Percentiles rank a stretch among this genome's conserved stretches.
Conservation (phyloP, 805 yeast species). For the Candida railenensis region DNA sequence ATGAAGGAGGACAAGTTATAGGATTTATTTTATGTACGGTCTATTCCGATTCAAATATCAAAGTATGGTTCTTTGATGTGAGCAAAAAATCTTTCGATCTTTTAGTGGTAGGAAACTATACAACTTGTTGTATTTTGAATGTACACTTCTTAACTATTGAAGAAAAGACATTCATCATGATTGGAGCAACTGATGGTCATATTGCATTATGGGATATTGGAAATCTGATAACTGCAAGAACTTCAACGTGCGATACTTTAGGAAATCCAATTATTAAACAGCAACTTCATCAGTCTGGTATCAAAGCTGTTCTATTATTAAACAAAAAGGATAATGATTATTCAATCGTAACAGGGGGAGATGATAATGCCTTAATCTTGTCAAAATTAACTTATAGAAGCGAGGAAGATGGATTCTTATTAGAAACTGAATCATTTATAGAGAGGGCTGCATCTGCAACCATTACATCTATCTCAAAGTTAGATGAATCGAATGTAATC, state of each 20-base stretch:
- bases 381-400: conserved; percentile 15
- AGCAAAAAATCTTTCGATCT: conserved; percentile 37
- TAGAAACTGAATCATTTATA: conserved; percentile 25
- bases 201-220: conserved; percentile 58
- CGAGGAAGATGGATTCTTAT: background rate
- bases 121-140: conserved; percentile 75
- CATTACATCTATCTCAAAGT: conserved; percentile 59
- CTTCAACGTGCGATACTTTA: conserved; percentile 9
- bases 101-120: conserved; percentile 52
- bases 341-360: conserved; percentile 77
- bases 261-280: conserved; percentile 37
- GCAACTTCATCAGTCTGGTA: conserved; percentile 80
- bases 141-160: conserved; percentile 43
- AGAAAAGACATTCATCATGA: conserved; percentile 37
- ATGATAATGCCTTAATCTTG: conserved; percentile 69
- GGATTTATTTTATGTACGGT: conserved; percentile 66
- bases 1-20: conserved; percentile 15
- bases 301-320: conserved; percentile 55
- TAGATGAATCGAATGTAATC: conserved; percentile 34
- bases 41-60: conserved; percentile 81
- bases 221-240: conserved; percentile 14
- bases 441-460: conserved; percentile 82
- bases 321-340: conserved; percentile 11
- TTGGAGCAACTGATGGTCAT: conserved; percentile 84
- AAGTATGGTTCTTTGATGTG: conserved; percentile 56